Evolutionary conservation across 2,329 filamentous ascomycete genomes (phyloP).

Genomic region (Akanthomyces dipterigenus): DNA sequence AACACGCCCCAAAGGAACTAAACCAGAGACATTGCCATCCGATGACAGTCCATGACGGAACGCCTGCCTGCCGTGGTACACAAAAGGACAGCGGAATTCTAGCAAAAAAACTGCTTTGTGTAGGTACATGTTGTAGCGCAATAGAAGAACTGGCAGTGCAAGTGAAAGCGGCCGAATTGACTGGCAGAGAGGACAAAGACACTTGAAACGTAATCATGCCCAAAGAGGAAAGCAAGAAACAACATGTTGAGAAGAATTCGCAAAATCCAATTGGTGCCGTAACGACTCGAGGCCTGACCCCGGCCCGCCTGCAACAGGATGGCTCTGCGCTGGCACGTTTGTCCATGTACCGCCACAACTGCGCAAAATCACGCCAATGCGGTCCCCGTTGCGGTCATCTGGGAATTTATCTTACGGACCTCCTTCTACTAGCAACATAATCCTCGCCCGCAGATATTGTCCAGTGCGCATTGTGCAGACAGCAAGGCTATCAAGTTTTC

Average conservation of each 20-base stretch:
- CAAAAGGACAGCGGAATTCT: neutral
- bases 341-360: slow-evolving; percentile 5
- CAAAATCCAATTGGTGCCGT: neutral
- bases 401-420: neutral
- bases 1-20: neutral
- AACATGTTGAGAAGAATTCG: neutral
- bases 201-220: neutral
- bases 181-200: neutral
- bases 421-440: neutral
- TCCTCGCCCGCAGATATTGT: too few relatives aligned
- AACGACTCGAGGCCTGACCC: neutral
- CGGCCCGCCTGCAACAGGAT: neutral
- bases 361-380: neutral
- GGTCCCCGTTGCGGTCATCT: neutral
- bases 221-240: neutral
- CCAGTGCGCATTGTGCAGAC: too few relatives aligned
- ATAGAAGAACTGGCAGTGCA: neutral
- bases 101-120: too few relatives aligned
- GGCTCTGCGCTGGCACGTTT: neutral
- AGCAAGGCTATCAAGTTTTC: too few relatives aligned
- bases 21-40: neutral
- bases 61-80: neutral
- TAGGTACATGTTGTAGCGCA: neutral
- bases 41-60: neutral
- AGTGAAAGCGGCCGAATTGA: too few relatives aligned